Conservation (phyloP, 2,329 filamentous ascomycete genomes). For the Venturia oleaginea region DNA sequence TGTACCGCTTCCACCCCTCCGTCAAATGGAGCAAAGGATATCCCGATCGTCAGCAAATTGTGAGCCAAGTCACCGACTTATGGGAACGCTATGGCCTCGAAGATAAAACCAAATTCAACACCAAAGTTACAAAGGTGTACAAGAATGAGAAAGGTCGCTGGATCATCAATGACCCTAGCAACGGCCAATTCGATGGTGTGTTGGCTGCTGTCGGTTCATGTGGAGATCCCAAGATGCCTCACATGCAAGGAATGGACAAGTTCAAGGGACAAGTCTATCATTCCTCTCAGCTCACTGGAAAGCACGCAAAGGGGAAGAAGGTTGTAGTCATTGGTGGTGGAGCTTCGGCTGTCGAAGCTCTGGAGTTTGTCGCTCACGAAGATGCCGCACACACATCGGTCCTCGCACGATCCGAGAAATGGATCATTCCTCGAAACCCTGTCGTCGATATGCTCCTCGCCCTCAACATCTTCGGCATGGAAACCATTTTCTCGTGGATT, state of each 20-base stretch:
- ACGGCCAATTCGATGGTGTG: slow-evolving; percentile 69
- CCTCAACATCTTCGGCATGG: slow-evolving; percentile 69
- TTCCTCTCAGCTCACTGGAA: slow-evolving; percentile 65
- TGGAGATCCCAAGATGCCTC: slow-evolving; percentile 65
- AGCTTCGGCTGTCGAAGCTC: slow-evolving; percentile 70
- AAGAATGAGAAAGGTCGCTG: slow-evolving; percentile 59
- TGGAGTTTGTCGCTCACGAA: slow-evolving; percentile 65
- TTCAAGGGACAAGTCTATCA: slow-evolving; percentile 68
- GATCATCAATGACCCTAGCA: slow-evolving; percentile 64
- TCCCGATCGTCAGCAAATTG: slow-evolving; percentile 65
- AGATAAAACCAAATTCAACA: slow-evolving; percentile 62
- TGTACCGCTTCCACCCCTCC: slow-evolving; percentile 82
- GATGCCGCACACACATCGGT: slow-evolving; percentile 62
- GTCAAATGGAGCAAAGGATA: slow-evolving; percentile 69
- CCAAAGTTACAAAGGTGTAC: slow-evolving; percentile 58
- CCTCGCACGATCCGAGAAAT: slow-evolving; percentile 65
- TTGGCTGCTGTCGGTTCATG: slow-evolving; percentile 74
- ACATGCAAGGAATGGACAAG: slow-evolving; percentile 58
- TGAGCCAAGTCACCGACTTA: slow-evolving; percentile 59
- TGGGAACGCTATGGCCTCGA: slow-evolving; percentile 71
- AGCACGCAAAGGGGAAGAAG: slow-evolving; percentile 63
- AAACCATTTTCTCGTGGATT: slow-evolving; percentile 67
- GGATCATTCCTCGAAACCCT: slow-evolving; percentile 77
- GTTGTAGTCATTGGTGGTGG: slow-evolving; percentile 71
- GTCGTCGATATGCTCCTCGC: slow-evolving; percentile 64